Percentiles rank a stretch among this genome's conserved stretches.
phyloP scores from a whole-genome alignment of 2,329 filamentous ascomycete species.

The Cercospora zeina region DNA sequence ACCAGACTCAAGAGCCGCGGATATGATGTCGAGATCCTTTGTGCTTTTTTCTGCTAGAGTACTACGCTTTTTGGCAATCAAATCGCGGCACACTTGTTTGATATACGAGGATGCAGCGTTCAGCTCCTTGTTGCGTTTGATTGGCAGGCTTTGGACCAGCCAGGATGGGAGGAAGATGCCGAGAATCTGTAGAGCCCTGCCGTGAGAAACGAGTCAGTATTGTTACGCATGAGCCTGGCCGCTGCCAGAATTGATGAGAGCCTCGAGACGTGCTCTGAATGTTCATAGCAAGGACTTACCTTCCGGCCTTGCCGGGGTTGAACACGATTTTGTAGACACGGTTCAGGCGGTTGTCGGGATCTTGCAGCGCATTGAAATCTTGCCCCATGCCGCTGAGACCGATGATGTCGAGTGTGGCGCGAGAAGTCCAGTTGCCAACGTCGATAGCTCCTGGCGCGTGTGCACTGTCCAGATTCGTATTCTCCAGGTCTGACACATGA shows the following conservation, averaged over 20 bases:
- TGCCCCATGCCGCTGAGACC: slow-evolving; percentile 58
- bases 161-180: slow-evolving; percentile 62
- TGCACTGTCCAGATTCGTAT: slow-evolving; percentile 32
- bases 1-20: slow-evolving; percentile 73
- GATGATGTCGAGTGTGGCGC: slow-evolving; percentile 60
- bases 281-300: slow-evolving; percentile 3
- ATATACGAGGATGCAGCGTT: slow-evolving; percentile 59
- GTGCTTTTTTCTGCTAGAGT: slow-evolving; percentile 50
- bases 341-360: slow-evolving; percentile 55
- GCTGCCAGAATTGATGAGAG: background rate
- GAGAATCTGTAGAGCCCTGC: slow-evolving; percentile 52
- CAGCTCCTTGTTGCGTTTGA: slow-evolving; percentile 69
- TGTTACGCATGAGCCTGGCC: background rate
- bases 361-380: slow-evolving; percentile 56
- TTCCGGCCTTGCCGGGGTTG: slow-evolving; percentile 49
- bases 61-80: slow-evolving; percentile 70
- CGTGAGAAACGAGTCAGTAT: background rate
- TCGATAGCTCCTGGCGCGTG: slow-evolving; percentile 45
- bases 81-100: slow-evolving; percentile 61
- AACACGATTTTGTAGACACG: slow-evolving; percentile 56
- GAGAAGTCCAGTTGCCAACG: slow-evolving; percentile 50
- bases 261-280: background rate
- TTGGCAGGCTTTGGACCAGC: slow-evolving; percentile 64
- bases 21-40: slow-evolving; percentile 71
- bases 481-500: slow-evolving; percentile 22